A percentile compares a stretch with the other conserved stretches of the same genome.
phyloP scores from a whole-genome alignment of 495 filamentous ascomycete species.

The Chaetomidium leptoderma region DNA sequence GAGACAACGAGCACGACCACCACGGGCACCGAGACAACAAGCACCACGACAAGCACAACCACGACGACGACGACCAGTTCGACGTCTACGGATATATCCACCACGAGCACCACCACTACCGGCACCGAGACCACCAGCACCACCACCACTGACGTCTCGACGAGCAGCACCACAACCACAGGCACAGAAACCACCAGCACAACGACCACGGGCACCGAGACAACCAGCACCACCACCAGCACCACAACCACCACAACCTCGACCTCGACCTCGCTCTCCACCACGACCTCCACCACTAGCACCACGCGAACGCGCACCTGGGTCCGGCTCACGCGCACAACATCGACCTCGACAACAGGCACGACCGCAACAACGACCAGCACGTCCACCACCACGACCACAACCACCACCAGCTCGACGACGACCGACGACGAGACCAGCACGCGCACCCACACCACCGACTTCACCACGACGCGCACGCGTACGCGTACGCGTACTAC shows the following conservation, averaged over 20 bases:
- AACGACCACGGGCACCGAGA: background rate
- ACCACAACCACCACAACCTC: too few relatives aligned
- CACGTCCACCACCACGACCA: too few relatives aligned
- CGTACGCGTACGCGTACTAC: too few relatives aligned
- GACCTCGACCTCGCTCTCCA: background rate
- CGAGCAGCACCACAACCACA: background rate
- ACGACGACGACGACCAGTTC: background rate
- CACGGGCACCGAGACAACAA: background rate
- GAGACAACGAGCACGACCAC: too few relatives aligned
- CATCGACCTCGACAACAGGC: background rate
- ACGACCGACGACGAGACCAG: too few relatives aligned
- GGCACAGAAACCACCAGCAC: background rate
- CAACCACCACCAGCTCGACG: too few relatives aligned
- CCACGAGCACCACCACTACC: background rate
- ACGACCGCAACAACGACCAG: background rate
- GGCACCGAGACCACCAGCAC: background rate
- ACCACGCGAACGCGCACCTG: background rate
- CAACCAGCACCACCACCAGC: background rate
- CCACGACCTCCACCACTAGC: background rate
- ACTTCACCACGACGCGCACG: too few relatives aligned
- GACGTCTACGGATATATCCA: background rate
- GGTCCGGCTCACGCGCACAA: background rate
- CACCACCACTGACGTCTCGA: background rate
- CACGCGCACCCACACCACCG: too few relatives aligned
- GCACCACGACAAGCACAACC: background rate